phyloP scores from a whole-genome alignment of 1,284 basidiomycete species.

The Ganoderma resinaceum region DNA sequence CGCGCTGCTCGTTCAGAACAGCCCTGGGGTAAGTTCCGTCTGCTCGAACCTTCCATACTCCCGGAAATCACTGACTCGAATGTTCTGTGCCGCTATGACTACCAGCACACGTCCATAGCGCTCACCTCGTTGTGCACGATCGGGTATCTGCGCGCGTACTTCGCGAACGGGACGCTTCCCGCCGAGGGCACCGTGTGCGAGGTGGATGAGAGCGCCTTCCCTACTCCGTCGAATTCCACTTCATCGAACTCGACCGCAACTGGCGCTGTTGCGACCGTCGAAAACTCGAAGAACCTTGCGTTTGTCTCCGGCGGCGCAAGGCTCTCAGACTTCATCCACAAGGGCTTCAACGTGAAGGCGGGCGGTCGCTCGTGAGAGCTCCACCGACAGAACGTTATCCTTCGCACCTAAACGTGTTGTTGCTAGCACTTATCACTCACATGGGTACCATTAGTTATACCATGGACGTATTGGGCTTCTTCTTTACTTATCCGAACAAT shows the following conservation, averaged over 20 bases:
- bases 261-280: background rate
- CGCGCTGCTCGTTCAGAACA: slow-evolving; percentile 35
- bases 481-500: too few species aligned
- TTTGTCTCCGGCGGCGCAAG: background rate
- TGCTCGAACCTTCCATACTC: too few species aligned
- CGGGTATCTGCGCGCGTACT: slow-evolving; percentile 32
- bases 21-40: slow-evolving; percentile 35
- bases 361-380: background rate
- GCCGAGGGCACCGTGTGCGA: slow-evolving; percentile 34
- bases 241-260: background rate
- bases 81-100: background rate
- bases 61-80: background rate
- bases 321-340: background rate
- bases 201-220: slow-evolving; percentile 34
- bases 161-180: slow-evolving; percentile 39
- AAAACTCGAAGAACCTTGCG: background rate
- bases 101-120: slow-evolving; percentile 34
- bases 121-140: slow-evolving; percentile 35
- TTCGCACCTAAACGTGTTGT: background rate
- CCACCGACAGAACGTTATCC: background rate
- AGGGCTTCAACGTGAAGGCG: background rate
- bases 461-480: too few species aligned
- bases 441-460: too few species aligned
- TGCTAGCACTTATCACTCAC: too few species aligned
- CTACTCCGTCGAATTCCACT: background rate